These are phyloP conservation scores for Ogataea angusta DNA, from an alignment of 805 yeast species.

Conservation along the genomic window DNA sequence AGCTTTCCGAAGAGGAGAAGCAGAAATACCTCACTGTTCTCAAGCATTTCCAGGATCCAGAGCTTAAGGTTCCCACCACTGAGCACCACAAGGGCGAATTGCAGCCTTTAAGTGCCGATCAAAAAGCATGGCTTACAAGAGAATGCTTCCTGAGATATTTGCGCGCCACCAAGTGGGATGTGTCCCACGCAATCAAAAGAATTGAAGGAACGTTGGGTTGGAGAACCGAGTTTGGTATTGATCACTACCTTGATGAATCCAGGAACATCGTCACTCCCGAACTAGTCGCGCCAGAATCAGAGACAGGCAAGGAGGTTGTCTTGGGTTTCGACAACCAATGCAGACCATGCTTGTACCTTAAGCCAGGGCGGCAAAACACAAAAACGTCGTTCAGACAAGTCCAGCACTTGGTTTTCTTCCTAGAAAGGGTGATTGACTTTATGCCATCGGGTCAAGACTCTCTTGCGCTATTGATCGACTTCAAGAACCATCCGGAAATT, in stretches of 20 bases:
- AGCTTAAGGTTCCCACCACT: constrained; percentile 44
- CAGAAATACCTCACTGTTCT: constrained; percentile 61
- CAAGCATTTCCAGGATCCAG: constrained; percentile 55
- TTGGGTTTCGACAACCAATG: constrained; percentile 87
- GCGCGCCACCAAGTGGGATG: constrained; percentile 91
- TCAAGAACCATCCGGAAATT: constrained; percentile 69
- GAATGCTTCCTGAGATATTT: constrained; percentile 89
- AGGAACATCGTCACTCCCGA: constrained; percentile 51
- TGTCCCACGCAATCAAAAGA: constrained; percentile 66
- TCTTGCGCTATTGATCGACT: constrained; percentile 86
- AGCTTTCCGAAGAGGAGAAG: constrained; percentile 53
- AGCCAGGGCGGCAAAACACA: constrained; percentile 95
- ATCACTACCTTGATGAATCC: constrained; percentile 42
- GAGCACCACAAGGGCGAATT: constrained; percentile 39
- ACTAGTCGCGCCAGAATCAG: constrained; percentile 63
- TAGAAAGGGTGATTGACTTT: constrained; percentile 87
- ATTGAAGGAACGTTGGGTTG: constrained; percentile 77
- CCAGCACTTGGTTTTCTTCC: constrained; percentile 90
- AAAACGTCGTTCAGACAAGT: constrained; percentile 87
- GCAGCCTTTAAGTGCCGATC: constrained; percentile 43
- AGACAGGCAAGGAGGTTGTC: constrained; percentile 88
- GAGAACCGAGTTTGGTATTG: constrained; percentile 90
- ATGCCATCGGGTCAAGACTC: constrained; percentile 98
- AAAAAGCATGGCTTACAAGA: constrained; percentile 88
- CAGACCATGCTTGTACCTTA: constrained; percentile 88